Evolutionary conservation across 2,329 filamentous ascomycete species (phyloP), one percentile per base, ranked within the genome.

Genomic region (Colletotrichum coccodes): DNA sequence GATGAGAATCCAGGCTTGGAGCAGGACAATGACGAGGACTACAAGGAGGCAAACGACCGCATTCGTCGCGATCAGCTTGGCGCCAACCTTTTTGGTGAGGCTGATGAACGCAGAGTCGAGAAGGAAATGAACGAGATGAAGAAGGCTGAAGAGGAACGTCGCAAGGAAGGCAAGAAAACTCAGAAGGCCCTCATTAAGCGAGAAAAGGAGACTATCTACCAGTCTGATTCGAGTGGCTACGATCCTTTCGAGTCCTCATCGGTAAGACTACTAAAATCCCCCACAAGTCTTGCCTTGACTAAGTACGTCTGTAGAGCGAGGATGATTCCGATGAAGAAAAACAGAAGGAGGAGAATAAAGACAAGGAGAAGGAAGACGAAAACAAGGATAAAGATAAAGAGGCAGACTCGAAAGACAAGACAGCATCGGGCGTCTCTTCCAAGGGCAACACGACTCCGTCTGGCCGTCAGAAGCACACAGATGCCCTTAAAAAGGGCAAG

Each of bases 191-290:
- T 98, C 12, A 90, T 92, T 73, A 95, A 93, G 81, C 89, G 93
- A 60, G 96, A 98, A 80, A 92, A 94, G 79, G 93, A 97, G 73
- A 91, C 90, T 72, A 92, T 96, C 71, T 97, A 97, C 76, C 93
- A 93, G 74, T 92, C 90, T 72, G 93, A 94, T 52, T 78, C 85
- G 21, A 85, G 83, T 7, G 81, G 85, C 64, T 81, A 79, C 12
- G 83, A 80, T 70, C 76, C 80, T 34, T 80, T 81, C 69, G 74
- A 72, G n/a, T 75, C 76, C 52, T 77, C 76, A 23, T 79, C 77
- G 52, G 78, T 80, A 73, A 74, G 77, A 30, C 30, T 30, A 66
- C 44, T 8, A 53, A 26, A 18, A 14, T 40, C 14, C 28, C 16
- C 18, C 9, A 6, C 18, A 46, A 3, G 28, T 18, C 6, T 1